Evolutionary conservation across 495 filamentous ascomycete genomes (phyloP).

Genomic region (Elaphomyces granulatus): DNA sequence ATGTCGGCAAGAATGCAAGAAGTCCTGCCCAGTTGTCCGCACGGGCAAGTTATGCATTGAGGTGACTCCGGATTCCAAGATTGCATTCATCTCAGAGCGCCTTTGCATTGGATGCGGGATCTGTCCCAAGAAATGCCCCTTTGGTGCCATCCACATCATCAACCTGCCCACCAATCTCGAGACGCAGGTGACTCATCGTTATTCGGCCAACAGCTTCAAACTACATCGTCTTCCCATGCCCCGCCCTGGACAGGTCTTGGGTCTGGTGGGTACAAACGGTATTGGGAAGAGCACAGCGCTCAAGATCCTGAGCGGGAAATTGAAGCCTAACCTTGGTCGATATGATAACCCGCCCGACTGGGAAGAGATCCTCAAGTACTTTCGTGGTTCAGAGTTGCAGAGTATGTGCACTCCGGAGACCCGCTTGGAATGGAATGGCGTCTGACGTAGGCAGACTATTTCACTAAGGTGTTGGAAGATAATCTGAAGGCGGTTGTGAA

Average conservation of each 20-base stretch:
- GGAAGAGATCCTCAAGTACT: conserved; percentile 97
- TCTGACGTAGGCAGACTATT: conserved; percentile 59
- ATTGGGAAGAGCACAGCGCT: conserved; percentile 98
- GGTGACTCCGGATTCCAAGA: conserved; percentile 76
- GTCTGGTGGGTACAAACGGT: conserved; percentile 96
- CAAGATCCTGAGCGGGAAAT: conserved; percentile 94
- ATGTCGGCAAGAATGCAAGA: conserved; percentile 98
- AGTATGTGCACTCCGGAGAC: conserved; percentile 39
- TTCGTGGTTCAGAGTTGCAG: conserved; percentile 92
- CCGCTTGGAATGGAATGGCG: not conserved
- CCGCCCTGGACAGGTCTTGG: conserved; percentile 89
- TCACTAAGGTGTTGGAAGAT: conserved; percentile 94
- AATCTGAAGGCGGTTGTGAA: conserved; percentile 94
- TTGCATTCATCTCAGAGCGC: conserved; percentile 93
- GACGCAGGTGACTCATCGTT: conserved; percentile 92
- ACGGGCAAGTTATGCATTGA: conserved; percentile 97
- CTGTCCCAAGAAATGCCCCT: conserved; percentile 98
- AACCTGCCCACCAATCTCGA: conserved; percentile 98
- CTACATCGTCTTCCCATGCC: conserved; percentile 92
- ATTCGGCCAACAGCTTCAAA: conserved; percentile 99
- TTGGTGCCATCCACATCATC: conserved; percentile 98
- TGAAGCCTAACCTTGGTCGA: conserved; percentile 92
- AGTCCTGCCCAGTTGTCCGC: conserved; percentile 94
- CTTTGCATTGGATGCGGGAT: conserved; percentile 98
- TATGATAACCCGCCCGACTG: conserved; percentile 96